Base-by-base conservation (phyloP, 2,329 filamentous ascomycete species). In the Chaetomiaceae sp. region DNA sequence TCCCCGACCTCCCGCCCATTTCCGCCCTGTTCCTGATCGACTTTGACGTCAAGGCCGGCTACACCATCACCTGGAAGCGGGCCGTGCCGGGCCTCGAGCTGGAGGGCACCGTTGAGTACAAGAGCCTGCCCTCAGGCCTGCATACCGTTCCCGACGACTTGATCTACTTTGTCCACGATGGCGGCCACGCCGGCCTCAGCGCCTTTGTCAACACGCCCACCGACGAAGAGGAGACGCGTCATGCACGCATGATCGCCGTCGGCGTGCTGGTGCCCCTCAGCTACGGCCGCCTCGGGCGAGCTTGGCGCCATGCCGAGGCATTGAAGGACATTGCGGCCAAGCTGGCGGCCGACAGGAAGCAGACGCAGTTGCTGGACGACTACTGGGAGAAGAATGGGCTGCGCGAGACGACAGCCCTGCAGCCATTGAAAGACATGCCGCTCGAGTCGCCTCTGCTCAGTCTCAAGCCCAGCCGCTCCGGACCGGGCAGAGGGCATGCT, bases 41-140 rank as follows among this genome's bases (percentile, higher is more conserved):
- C 66, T 96, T 96, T 73, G 91, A 96, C 71, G 87, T 92, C 73
- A 94, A 91, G 70, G 87, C 90, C 65, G 91, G 91, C 75, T 95
- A 86, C 71, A 95, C 90, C 42, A 87, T 97, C 66, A 83, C 84
- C 33, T 97, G 94, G 94, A 90, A 95, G 70, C 84, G 82, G 61
- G 82, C 86, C 12, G 72, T 83, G 1, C 77, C 83, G 14, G 84
- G 82, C 45, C 79, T 92, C 72, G 78, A 81, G 70, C 80, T 97
- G 45, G 89, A 95, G 62, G 90, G 90, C 51, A 84, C 88, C 22
- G 90, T 96, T 65, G 94, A 99, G 72, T 99, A 91, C 80, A 97
- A 96, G 72, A 95, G 90, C 57, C 79, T 99, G 43, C 94, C 94
- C 2, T 97, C 92, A 0, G 94, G 94, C 22, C 72, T 96, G 46